phyloP scores from a whole-genome alignment of 2,329 filamentous ascomycete species.

The Calonectria ilicicola region DNA sequence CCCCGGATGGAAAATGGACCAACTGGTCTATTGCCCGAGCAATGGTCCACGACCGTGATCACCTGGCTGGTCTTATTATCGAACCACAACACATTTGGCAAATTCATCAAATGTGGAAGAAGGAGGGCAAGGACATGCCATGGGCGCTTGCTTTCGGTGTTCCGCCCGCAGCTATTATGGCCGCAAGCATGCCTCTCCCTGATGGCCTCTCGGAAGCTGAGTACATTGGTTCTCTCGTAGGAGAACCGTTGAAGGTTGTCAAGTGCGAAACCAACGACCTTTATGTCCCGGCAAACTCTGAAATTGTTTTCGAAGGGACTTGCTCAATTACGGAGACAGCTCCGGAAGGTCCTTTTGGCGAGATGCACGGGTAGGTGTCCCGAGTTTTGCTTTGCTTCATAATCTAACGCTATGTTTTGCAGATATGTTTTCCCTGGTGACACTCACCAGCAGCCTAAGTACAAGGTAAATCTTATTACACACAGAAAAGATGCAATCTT shows the following conservation, averaged over 20 bases:
- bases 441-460: conserved; percentile 18
- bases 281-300: conserved; percentile 60
- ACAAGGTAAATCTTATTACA: conserved; percentile 20
- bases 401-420: neutral
- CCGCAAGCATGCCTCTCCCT: conserved; percentile 61
- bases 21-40: conserved; percentile 60
- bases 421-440: conserved; percentile 29
- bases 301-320: conserved; percentile 64
- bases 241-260: conserved; percentile 58
- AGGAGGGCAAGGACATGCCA: conserved; percentile 57
- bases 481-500: conserved; percentile 28
- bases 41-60: conserved; percentile 60
- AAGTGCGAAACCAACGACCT: conserved; percentile 65
- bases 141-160: conserved; percentile 63
- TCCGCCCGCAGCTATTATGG: conserved; percentile 63
- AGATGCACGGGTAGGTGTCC: conserved; percentile 43
- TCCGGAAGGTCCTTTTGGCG: conserved; percentile 62
- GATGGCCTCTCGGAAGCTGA: conserved; percentile 60
- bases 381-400: neutral
- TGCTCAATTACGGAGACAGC: conserved; percentile 57
- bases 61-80: conserved; percentile 56
- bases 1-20: conserved; percentile 60
- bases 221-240: conserved; percentile 61
- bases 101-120: conserved; percentile 61
- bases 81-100: conserved; percentile 59